Conservation (phyloP, 164 flowering plant species). For the Vitis amurensis region DNA sequence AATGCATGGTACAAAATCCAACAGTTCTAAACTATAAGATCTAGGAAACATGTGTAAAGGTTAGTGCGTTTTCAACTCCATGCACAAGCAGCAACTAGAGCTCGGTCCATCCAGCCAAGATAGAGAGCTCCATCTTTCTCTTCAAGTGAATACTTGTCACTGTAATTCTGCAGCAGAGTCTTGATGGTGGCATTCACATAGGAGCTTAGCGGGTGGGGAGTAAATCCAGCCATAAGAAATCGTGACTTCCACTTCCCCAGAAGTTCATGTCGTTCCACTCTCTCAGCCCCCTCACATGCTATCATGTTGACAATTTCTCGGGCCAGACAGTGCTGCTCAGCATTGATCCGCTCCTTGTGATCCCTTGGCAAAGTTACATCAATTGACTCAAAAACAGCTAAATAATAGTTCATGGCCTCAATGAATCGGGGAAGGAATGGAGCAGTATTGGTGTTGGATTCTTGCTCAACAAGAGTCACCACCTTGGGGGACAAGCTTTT, state of each 20-base stretch:
- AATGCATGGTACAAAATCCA: too few relatives aligned
- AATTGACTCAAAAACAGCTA: constrained; percentile 75
- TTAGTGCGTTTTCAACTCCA: constrained; percentile 40
- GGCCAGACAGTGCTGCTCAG: constrained; percentile 83
- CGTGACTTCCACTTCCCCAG: constrained; percentile 68
- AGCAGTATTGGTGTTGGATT: constrained; percentile 66
- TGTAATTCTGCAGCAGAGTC: constrained; percentile 49
- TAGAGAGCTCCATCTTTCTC: constrained; percentile 66
- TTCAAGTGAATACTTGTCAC: constrained; percentile 52
- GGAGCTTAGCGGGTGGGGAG: constrained; percentile 62
- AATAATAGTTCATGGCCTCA: constrained; percentile 56
- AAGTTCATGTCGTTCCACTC: constrained; percentile 75
- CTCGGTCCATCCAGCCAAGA: constrained; percentile 74
- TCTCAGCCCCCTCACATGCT: constrained; percentile 84
- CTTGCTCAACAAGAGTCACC: constrained; percentile 85
- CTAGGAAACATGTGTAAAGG: neutral
- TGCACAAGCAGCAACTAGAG: constrained; percentile 61
- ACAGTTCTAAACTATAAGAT: neutral
- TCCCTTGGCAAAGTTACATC: constrained; percentile 66
- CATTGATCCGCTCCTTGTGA: constrained; percentile 60
- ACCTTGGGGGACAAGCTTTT: constrained; percentile 77
- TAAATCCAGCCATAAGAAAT: constrained; percentile 71
- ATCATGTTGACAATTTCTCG: constrained; percentile 73
- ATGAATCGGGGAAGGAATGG: constrained; percentile 62
- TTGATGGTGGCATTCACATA: constrained; percentile 60